Evolutionary conservation across 2,329 filamentous ascomycete genomes (phyloP), one percentile per base, ranked within the genome.

Genomic region (Paramyrothecium roridum): DNA sequence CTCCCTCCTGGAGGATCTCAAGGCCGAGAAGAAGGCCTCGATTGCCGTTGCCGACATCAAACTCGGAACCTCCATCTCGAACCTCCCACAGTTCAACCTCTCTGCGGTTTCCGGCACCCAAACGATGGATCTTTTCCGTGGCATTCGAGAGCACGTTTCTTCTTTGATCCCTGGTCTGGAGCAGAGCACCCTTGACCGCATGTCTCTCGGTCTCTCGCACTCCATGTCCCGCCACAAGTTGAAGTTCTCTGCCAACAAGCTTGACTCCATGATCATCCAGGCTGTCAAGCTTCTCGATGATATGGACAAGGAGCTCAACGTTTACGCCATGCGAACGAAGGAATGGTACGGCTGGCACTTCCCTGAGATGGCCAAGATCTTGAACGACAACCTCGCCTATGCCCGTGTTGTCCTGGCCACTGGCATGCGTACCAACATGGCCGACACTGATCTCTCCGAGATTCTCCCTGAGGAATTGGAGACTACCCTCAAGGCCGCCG

Each of bases 301-400:
- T 62, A 80, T 99, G 59, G 95, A 99, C 80, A 99, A 99, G 82
- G 95, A 99, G 76, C 81, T 99, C 61, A 99, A 99, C 80, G 95
- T 91, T 65, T 98, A 97, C 71, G 93, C 95, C 61, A 99, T 99
- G 95, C 85, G 95, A 73, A 92, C 97, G 59, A 98, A 98, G 86
- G 95, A 99, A 76, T 99, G 95, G 95, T 99, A 99, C 72, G 95
- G 95, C 68, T 99, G 95, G 95, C 95, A 98, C 77, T 99, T 98
- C 80, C 95, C 95, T 45, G 95, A 99, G 80, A 87, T 99, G 83
- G 93, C 91, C 69, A 93, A 93, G 78, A 96, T 98, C 69, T 83
- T 97, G 64, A 96, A 96, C 74, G 95, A 99, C 82, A 99, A 99
- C 77, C 79, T 96, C 59, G 93, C 93, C 61, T 99, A 96, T 72